These are phyloP conservation scores for Physocladia obscura DNA, from an alignment of 192 early-diverging fungal species.

Conservation along the genomic window DNA sequence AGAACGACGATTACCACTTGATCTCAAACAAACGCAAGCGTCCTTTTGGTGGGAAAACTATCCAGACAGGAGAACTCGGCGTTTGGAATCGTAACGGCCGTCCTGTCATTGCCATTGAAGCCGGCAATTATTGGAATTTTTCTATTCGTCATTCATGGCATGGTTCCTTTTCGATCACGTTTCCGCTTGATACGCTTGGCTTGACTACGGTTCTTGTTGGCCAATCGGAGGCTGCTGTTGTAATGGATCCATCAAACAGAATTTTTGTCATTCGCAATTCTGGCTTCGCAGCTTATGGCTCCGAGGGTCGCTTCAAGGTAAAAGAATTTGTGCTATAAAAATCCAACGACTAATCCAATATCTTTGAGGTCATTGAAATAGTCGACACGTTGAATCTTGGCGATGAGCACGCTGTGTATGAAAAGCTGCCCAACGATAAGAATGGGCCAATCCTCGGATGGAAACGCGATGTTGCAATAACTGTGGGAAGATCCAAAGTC, in stretches of 20 bases:
- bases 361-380: slow-evolving; percentile 38
- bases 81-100: slow-evolving; percentile 38
- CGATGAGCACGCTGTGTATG: slow-evolving; percentile 36
- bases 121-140: slow-evolving; percentile 47
- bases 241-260: slow-evolving; percentile 45
- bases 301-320: slow-evolving; percentile 34
- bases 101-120: slow-evolving; percentile 38
- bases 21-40: slow-evolving; percentile 35
- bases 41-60: slow-evolving; percentile 26
- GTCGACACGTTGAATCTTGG: slow-evolving; percentile 52
- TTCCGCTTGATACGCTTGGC: slow-evolving; percentile 37
- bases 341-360: too few species aligned
- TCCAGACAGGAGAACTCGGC: slow-evolving; percentile 45
- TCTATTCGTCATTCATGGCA: slow-evolving; percentile 33
- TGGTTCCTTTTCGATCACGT: slow-evolving; percentile 33
- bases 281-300: slow-evolving; percentile 49
- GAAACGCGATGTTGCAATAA: slow-evolving; percentile 40
- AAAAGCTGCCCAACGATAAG: slow-evolving; percentile 11
- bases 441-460: slow-evolving; percentile 39
- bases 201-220: slow-evolving; percentile 48
- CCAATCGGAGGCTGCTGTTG: slow-evolving; percentile 45
- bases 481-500: slow-evolving; percentile 2
- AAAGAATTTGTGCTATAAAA: too few species aligned
- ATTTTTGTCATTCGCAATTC: slow-evolving; percentile 50
- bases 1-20: slow-evolving; percentile 32